These are phyloP conservation scores for Zygosaccharomyces pseudobailii DNA, from an alignment of 1,139 yeast species.

Conservation along the genomic window DNA sequence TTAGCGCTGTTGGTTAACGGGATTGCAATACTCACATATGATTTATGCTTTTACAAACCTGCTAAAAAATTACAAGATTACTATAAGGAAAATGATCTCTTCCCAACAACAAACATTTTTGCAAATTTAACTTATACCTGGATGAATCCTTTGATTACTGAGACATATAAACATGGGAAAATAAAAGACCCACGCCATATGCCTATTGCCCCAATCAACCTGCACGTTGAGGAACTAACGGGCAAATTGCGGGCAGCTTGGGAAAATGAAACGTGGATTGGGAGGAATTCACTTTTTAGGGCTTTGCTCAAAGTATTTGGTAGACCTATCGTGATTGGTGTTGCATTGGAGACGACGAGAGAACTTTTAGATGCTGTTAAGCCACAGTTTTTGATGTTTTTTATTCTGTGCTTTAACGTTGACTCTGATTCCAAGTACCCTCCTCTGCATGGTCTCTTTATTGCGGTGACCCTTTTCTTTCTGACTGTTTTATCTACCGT, in stretches of 20 bases:
- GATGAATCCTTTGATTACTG: constrained; percentile 54
- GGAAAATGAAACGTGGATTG: constrained; percentile 35
- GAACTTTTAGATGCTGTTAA: constrained; percentile 46
- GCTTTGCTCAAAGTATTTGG: constrained; percentile 51
- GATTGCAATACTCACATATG: constrained; percentile 38
- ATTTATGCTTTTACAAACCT: constrained; percentile 41
- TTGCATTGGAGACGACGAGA: constrained; percentile 43
- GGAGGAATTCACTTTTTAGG: constrained; percentile 38
- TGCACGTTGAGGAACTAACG: constrained; percentile 42
- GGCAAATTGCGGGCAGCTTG: constrained; percentile 36
- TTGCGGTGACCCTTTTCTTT: constrained; percentile 48
- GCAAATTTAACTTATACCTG: constrained; percentile 53
- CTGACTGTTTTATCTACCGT: constrained; percentile 45
- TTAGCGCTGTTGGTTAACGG: constrained; percentile 33
- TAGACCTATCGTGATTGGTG: constrained; percentile 39
- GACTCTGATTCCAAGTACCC: constrained; percentile 34
- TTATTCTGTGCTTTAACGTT: constrained; percentile 45
- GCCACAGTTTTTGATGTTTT: constrained; percentile 51
- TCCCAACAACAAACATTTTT: constrained; percentile 44
- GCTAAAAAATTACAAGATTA: constrained; percentile 42
- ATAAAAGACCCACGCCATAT: constrained; percentile 48
- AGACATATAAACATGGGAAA: constrained; percentile 44
- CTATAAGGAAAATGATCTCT: constrained; percentile 33
- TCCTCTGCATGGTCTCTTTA: constrained; percentile 46
- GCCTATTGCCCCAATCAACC: constrained; percentile 49